Percentiles rank a stretch among this genome's conserved stretches.
These are phyloP conservation scores for Eucalyptus sp. DNA, from an alignment of 345 rosid species.

Conservation along the genomic window DNA sequence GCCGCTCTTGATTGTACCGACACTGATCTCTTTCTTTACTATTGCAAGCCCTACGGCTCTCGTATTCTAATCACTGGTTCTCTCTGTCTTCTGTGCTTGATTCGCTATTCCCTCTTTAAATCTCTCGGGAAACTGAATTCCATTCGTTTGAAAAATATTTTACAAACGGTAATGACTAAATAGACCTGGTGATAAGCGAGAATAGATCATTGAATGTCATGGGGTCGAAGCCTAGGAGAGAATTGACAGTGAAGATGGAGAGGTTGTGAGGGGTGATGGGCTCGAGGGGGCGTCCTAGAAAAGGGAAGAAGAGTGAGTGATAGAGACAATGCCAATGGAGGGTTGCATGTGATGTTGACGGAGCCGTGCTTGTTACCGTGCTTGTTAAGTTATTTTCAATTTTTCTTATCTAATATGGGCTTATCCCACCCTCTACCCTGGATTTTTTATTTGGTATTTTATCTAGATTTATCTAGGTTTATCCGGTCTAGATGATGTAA, in stretches of 20 bases:
- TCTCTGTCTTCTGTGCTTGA: neutral
- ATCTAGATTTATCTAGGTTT: neutral
- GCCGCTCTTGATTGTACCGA: too few species aligned
- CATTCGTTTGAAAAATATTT: neutral
- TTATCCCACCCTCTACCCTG: neutral
- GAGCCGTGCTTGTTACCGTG: too few species aligned
- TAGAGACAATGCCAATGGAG: too few species aligned
- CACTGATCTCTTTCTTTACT: too few species aligned
- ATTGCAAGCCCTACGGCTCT: neutral
- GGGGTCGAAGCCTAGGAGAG: neutral
- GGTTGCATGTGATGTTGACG: too few species aligned
- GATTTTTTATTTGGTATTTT: neutral
- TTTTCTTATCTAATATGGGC: too few species aligned
- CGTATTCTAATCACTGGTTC: too few species aligned
- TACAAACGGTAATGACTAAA: too few species aligned
- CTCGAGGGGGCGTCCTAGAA: neutral
- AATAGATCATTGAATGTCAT: too few species aligned
- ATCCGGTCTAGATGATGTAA: neutral
- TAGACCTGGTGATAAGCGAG: too few species aligned
- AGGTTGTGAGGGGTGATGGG: neutral
- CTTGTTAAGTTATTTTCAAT: too few species aligned
- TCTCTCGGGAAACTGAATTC: neutral
- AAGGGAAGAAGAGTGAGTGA: too few species aligned
- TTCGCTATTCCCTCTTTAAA: neutral
- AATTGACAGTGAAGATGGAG: neutral